phyloP scores from a whole-genome alignment of 1,284 basidiomycete genomes.

The Moniliophthora roreri region DNA sequence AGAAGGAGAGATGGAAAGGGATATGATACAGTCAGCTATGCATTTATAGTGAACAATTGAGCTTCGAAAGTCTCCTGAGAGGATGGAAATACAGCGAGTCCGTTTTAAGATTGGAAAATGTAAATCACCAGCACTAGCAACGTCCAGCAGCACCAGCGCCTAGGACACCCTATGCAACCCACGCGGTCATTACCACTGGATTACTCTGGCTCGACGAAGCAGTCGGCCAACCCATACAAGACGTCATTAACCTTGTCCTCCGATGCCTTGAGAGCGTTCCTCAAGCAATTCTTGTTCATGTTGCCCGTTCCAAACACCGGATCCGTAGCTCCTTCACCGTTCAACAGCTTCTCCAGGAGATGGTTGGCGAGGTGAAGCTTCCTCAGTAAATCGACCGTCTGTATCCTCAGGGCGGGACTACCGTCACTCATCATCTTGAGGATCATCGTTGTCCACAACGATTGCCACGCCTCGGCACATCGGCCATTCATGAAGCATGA shows the following conservation, averaged over 20 bases:
- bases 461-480: constrained; percentile 13
- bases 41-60: no score
- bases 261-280: constrained; percentile 15
- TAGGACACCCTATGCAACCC: no score
- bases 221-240: constrained; percentile 15
- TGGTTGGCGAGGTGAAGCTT: constrained; percentile 16
- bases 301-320: constrained; percentile 6
- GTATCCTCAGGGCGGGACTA: constrained; percentile 9
- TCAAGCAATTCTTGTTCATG: constrained; percentile 16
- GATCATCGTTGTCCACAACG: constrained; percentile 12
- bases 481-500: constrained; percentile 12
- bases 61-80: no score
- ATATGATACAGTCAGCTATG: no score
- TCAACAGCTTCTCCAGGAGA: constrained; percentile 14
- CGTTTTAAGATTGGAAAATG: no score
- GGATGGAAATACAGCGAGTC: no score
- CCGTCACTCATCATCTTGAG: constrained; percentile 10
- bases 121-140: no score
- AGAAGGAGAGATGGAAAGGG: no score
- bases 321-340: constrained; percentile 6
- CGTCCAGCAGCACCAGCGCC: no score
- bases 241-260: constrained; percentile 17
- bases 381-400: constrained; percentile 13
- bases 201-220: constrained; percentile 12
- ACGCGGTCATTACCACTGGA: no score